Evolutionary conservation across 192 early-diverging fungal genomes (phyloP), one percentile per base, ranked within the genome.

Genomic region (Jimgerdemannia flammicorona): DNA sequence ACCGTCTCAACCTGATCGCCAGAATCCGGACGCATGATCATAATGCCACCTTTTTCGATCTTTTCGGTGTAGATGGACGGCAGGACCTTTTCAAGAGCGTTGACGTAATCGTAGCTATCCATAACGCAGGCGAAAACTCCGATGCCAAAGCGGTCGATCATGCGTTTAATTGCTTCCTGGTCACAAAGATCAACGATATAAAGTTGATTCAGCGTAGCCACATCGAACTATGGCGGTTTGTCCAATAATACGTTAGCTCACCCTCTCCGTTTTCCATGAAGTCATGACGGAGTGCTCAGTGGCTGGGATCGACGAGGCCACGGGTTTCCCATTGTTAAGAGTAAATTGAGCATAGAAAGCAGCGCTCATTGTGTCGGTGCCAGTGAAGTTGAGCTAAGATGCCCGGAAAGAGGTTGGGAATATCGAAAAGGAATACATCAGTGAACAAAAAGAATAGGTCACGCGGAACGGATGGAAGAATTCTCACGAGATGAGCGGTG

Each of bases 241-340:
- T 29, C 29, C 29, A 29, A 29, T 29, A 29, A 29, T 29, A 29
- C 29, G 8, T 29, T 19, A 71, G 40, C 76, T 66, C 70, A 88
- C 86, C 69, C 79, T 85, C 78, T 97, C 95, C 43, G 87, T 89
- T 29, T 68, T 70, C 79, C 87, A 88, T 7, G 94, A 81, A 0
- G 89, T 95, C 95, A 97, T 97, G 64, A 97, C 88, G 20, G 95
- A 97, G 77, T 97, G 95, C 76, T 97, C 95, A 3, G 94, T 97
- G 0, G 95, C 93, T 0, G 95, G 95, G 68, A 97, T 90, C 43
- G 94, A 93, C 4, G 84, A 87, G 3, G 82, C 95, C 19, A 95
- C 88, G 0, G 94, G 87, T 8, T 88, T 85, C 3, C 94, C 93
- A 59, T 77, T 78, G 70, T 97, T 97, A 43, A 95, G 87, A 39